phyloP scores from a whole-genome alignment of 208 protist species.

The Lotmaria passim region DNA sequence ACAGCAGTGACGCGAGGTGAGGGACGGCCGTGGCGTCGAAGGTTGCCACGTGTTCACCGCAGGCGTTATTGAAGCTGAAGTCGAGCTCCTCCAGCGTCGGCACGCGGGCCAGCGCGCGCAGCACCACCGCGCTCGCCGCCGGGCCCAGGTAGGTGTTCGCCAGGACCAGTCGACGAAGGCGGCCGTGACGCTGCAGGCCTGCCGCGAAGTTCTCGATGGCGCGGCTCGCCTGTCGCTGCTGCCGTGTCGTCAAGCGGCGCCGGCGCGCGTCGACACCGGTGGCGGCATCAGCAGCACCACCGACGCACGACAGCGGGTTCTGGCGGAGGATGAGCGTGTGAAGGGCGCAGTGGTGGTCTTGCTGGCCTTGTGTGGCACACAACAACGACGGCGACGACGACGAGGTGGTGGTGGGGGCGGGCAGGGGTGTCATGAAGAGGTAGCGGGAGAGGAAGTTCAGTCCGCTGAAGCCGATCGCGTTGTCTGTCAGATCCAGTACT shows the following conservation, averaged over 20 bases:
- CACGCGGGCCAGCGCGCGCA: constrained; percentile 50
- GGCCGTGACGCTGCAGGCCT: constrained; percentile 51
- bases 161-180: constrained; percentile 65
- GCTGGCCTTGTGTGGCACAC: constrained; percentile 16
- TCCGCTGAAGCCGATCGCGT: constrained; percentile 72
- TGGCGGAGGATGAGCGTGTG: constrained; percentile 47
- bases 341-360: constrained; percentile 36
- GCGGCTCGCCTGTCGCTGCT: constrained; percentile 4
- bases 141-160: constrained; percentile 82
- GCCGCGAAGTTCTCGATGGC: constrained; percentile 59
- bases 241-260: constrained; percentile 27
- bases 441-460: constrained; percentile 75
- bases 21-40: constrained; percentile 54
- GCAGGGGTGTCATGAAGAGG: constrained; percentile 57
- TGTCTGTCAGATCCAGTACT: constrained; percentile 82
- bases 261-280: constrained; percentile 19
- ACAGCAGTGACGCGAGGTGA: constrained; percentile 60
- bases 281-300: constrained; percentile 22
- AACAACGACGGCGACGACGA: constrained; percentile 24
- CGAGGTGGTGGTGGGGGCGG: too few species aligned
- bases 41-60: constrained; percentile 52
- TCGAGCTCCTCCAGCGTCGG: constrained; percentile 75
- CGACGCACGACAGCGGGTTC: constrained; percentile 35
- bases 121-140: constrained; percentile 51
- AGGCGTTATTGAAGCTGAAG: constrained; percentile 75